Evolutionary conservation across 352 stramenopile genomes (phyloP).

Genomic region (Phytophthora pisi): DNA sequence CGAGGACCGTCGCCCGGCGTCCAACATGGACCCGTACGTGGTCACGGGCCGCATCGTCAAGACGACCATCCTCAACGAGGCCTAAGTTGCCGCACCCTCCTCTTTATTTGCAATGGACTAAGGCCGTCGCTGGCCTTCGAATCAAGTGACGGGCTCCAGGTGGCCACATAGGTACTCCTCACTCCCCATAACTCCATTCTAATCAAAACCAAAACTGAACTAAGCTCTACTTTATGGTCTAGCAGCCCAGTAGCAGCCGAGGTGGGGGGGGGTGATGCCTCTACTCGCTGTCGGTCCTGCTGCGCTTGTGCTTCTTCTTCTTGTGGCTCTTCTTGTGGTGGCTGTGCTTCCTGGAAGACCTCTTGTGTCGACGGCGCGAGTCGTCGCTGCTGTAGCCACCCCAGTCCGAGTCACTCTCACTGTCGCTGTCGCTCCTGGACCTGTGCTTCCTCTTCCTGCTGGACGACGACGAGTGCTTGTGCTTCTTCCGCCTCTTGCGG

Average conservation of each 20-base stretch:
- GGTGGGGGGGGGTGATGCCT: neutral
- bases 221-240: constrained; percentile 5
- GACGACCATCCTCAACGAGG: constrained; percentile 92
- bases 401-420: constrained; percentile 4
- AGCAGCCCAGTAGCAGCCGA: neutral
- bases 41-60: constrained; percentile 97
- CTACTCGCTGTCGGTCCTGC: constrained; percentile 44
- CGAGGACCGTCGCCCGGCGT: constrained; percentile 96
- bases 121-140: neutral
- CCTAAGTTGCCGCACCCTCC: constrained; percentile 35
- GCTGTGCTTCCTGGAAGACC: constrained; percentile 31
- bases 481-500: constrained; percentile 40
- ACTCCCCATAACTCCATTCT: neutral
- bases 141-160: neutral
- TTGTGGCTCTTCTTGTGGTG: constrained; percentile 31
- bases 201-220: constrained; percentile 13
- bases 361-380: constrained; percentile 28
- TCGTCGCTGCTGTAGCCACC: constrained; percentile 21
- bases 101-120: constrained; percentile 18
- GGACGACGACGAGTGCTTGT: constrained; percentile 28
- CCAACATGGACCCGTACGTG: constrained; percentile 99
- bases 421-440: constrained; percentile 22
- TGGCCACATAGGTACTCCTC: neutral
- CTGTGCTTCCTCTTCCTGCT: constrained; percentile 30
- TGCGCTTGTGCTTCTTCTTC: constrained; percentile 55